Evolutionary conservation across 176 grass and related monocot species (phyloP).

Genomic region (Juncus effusus): DNA sequence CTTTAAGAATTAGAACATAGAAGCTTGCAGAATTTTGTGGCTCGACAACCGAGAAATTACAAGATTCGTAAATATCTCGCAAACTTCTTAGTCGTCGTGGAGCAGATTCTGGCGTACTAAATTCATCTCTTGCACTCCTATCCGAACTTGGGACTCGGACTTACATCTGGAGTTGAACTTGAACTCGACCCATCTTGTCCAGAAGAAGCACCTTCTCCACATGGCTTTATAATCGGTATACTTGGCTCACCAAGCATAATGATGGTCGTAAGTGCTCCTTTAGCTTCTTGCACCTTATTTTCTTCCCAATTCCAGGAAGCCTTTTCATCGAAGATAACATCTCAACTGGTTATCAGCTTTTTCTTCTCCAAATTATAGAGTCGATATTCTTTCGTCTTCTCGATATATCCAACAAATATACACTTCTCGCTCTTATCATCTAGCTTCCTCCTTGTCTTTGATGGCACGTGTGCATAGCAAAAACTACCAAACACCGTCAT

Average conservation of each 20-base stretch:
- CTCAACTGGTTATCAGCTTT: neutral
- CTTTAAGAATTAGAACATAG: no score
- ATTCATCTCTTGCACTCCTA: slow-evolving; percentile 3
- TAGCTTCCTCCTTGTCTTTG: no score
- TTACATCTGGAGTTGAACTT: neutral
- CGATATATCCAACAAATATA: slow-evolving; percentile 5
- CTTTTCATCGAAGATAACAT: slow-evolving; percentile 7
- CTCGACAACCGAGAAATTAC: neutral
- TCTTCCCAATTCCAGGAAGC: neutral
- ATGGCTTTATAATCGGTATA: neutral
- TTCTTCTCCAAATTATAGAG: no score
- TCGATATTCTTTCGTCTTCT: neutral
- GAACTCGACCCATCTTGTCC: no score
- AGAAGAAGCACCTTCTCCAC: neutral
- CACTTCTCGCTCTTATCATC: no score
- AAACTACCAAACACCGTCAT: slow-evolving; percentile 11
- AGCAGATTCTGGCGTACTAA: neutral
- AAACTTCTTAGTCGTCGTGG: no score
- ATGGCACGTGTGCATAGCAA: neutral
- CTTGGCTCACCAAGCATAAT: neutral
- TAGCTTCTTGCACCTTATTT: no score
- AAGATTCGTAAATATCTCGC: no score
- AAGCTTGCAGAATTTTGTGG: slow-evolving; percentile 4
- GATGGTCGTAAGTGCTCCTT: no score
- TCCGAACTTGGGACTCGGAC: no score